Base-by-base conservation (phyloP, 2,329 filamentous ascomycete genomes). In the Exophiala sideris region DNA sequence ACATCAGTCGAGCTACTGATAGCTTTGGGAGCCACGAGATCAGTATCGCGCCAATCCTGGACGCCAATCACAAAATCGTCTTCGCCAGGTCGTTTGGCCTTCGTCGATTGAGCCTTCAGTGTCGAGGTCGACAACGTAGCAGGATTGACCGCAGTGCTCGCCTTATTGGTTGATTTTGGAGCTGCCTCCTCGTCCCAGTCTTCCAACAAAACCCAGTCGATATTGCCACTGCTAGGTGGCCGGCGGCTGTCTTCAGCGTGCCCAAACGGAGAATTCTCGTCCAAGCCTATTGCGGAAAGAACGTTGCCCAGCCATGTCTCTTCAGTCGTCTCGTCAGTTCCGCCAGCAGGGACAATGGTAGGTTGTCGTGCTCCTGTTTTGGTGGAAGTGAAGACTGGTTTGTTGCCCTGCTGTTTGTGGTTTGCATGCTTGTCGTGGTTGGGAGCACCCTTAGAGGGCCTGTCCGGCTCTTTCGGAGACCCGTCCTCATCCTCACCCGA, bases 1-100 rank as follows among this genome's bases (percentile, higher is more conserved):
- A 54, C 45, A n/a, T 47, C 40, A 5, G 24, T 32, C 18, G 48
- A 46, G 16, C 35, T 58, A 34, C 61, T 54, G 11, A 57, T 56
- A 9, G 50, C 48, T 39, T 60, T 70, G 36, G 72, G 67, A 1
- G 77, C 77, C 18, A 89, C 75, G 14, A 90, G 73, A 67, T 90
- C 88, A 5, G 88, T 86, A 67, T 94, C 89, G 61, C 88, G 81
- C 89, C 89, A 92, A 67, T 94, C 89, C 61, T 94, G 87, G 10
- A 91, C 84, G n/a, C 88, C 89, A 64, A 92, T 91, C 41, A 88
- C 79, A 67, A 91, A 92, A 52, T 79, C 82, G 67, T 90, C 86
- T 44, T 75, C 67, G 14, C 54, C 59, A 18, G 33, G 21, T 9
- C 48, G 35, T 41, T 49, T 50, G 4, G 55, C 45, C 21, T 24